A percentile compares a stretch with the other conserved stretches of the same genome.
Evolutionary conservation across 345 rosid genomes (phyloP).

Genomic region (Arabidopsis suecica): DNA sequence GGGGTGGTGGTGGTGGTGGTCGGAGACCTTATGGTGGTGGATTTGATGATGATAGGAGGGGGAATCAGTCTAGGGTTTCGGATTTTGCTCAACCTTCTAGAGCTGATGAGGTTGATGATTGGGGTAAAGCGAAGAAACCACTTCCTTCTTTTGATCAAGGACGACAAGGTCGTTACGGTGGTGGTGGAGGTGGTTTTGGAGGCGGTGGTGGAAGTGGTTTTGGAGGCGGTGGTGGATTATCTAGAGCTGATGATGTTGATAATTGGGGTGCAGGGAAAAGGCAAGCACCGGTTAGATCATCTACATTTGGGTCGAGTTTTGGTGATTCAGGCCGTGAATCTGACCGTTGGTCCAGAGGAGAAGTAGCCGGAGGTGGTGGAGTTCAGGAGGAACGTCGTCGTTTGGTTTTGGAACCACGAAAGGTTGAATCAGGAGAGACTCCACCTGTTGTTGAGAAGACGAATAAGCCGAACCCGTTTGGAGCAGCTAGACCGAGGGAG

Average conservation of each 20-base stretch:
- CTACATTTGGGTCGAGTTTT: constrained; percentile 68
- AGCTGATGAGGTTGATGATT: constrained; percentile 90
- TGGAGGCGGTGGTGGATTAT: constrained; percentile 45
- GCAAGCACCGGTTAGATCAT: constrained; percentile 52
- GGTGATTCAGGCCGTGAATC: constrained; percentile 64
- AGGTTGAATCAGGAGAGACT: constrained; percentile 52
- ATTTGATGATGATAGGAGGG: constrained; percentile 80
- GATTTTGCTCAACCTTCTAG: constrained; percentile 81
- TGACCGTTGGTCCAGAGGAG: constrained; percentile 77
- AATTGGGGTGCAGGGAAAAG: constrained; percentile 77
- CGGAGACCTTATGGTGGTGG: constrained; percentile 79
- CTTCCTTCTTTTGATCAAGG: constrained; percentile 61
- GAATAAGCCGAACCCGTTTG: constrained; percentile 77
- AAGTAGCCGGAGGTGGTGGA: constrained; percentile 42
- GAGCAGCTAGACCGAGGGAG: constrained; percentile 95
- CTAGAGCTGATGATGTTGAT: constrained; percentile 88
- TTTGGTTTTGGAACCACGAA: constrained; percentile 73
- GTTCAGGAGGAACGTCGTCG: constrained; percentile 64
- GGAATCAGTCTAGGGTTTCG: constrained; percentile 74
- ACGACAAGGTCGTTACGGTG: constrained; percentile 62
- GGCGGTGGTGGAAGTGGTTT: background rate
- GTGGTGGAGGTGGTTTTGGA: constrained; percentile 36
- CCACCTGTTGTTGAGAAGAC: constrained; percentile 47
- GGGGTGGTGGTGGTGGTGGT: constrained; percentile 60
- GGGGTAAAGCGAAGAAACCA: constrained; percentile 71